Evolutionary conservation across 2,329 filamentous ascomycete species (phyloP), one percentile per base, ranked within the genome.

Genomic region (Myrmaecium sp.): DNA sequence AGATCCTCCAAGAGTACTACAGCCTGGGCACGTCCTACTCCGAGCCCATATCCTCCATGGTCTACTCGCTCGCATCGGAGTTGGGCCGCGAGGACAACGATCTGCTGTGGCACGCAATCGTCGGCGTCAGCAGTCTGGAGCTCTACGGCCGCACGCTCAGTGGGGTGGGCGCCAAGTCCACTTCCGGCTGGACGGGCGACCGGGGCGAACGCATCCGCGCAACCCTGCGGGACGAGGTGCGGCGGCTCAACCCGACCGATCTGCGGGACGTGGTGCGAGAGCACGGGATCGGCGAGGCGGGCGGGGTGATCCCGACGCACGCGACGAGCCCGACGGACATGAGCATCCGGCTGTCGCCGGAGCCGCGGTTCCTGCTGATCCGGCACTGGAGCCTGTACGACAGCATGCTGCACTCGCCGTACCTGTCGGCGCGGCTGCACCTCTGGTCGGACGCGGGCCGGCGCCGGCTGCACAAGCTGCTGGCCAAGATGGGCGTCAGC

Each of bases 381-480:
- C 66, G 89, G 17, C 89, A 98, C 49, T 98, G 89, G 89, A 93
- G 82, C 39, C 61, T 98, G 9, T 95, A 95, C 51, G 89, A 98
- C 44, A 93, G 83, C 49, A 95, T 98, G 89, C 65, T 95, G 8
- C 89, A 98, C 49, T 94, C 84, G 0, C 84, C 86, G 0, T 95
- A 94, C 44, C 68, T 98, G 4, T 86, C 91, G 32, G 81, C 86
- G 3, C 70, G 82, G 17, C 64, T 98, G 23, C 86, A 91, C 51
- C 83, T 93, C 24, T 98, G 89, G 86, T 91, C 75, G 33, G 89
- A 95, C 34, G 69, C 67, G 26, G 89, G 89, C 3, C 66, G 80
- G 28, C 92, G 91, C 49, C 70, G 86, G 27, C 60, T 98, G 12
- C 81, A 94, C 51, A 95, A 95, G 47, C 66, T 98, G 1, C 65